Base-by-base conservation (phyloP, 2,329 filamentous ascomycete species). In the Trematosphaeria pertusa region DNA sequence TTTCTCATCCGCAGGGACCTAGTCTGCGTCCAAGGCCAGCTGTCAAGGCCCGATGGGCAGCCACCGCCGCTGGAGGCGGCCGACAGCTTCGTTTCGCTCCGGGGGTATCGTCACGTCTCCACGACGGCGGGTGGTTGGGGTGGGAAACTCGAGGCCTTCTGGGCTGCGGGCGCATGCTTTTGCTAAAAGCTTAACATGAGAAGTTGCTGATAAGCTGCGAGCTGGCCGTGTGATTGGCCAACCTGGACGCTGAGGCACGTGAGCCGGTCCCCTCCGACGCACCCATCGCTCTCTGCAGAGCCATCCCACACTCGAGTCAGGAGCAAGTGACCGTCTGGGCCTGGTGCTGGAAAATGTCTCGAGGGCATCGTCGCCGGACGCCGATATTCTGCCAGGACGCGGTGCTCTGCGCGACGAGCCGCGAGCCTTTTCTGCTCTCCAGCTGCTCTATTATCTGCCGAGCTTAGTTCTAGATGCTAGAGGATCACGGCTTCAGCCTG, bases 231-330 rank as follows among this genome's bases (percentile, higher is more conserved):
- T 66, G 56, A 69, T 69, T 67, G 62, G 65, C 42, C 43, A 38
- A n/a, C 24, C 14, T 28, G 26, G 10, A 28, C 22, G 46, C 20
- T 20, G 33, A 33, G 3, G 39, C 57, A 64, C 56, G 64, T 62
- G 56, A 59, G 46, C 46, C 67, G 67, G 67, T 51, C 38, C 32
- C 42, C 59, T 63, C 67, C 65, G 67, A 67, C 50, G 50, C 41
- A 34, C 19, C 34, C 37, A 41, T 43, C 6, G 6, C 40, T 31
- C 34, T 38, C 21, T 22, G 18, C 37, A 50, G 43, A 32, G 30
- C 49, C 54, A 62, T 60, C 61, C 59, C 57, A 59, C 64, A 40
- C 50, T 39, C 14, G 47, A 28, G 24, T 28, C 33, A 36, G 38
- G 36, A 37, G 20, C 37, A 31, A 35, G 5, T 20, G 32, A 21